A percentile compares a stretch with the other conserved stretches of the same genome.
phyloP scores from a whole-genome alignment of 352 stramenopile species.

The Blastocystis sp. region DNA sequence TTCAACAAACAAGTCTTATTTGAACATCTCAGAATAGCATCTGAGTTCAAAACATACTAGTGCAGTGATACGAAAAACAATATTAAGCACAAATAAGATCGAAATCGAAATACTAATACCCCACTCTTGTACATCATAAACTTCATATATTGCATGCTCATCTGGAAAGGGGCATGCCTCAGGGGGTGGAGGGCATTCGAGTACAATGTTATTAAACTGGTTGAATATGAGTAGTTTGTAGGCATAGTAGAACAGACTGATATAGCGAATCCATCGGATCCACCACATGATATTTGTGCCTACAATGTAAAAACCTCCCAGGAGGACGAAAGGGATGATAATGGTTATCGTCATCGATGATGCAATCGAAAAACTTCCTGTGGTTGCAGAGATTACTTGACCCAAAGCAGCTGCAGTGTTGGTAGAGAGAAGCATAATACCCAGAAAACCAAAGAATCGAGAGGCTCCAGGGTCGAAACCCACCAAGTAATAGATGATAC shows the following conservation, averaged over 20 bases:
- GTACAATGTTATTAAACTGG: neutral
- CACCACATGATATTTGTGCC: neutral
- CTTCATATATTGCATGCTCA: neutral
- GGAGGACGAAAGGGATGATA: neutral
- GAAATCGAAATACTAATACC: neutral
- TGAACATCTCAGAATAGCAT: neutral
- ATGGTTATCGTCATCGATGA: neutral
- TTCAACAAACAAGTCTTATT: neutral
- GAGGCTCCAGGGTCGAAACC: neutral
- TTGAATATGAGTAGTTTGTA: slow-evolving; percentile 1
- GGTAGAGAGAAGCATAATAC: neutral
- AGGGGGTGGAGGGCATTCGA: neutral
- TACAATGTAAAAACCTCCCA: neutral
- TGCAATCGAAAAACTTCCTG: neutral
- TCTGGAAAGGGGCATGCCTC: neutral
- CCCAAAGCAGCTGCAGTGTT: neutral
- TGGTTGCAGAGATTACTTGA: neutral
- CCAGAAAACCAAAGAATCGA: neutral
- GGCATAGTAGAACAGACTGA: neutral
- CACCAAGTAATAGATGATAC: neutral
- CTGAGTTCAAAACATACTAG: neutral
- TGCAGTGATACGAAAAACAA: neutral
- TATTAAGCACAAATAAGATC: neutral
- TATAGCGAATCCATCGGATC: neutral
- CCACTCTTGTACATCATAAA: neutral